Evolutionary conservation across 495 filamentous ascomycete genomes (phyloP), one percentile per base, ranked within the genome.

Genomic region (Symbiotaphrina buchneri): DNA sequence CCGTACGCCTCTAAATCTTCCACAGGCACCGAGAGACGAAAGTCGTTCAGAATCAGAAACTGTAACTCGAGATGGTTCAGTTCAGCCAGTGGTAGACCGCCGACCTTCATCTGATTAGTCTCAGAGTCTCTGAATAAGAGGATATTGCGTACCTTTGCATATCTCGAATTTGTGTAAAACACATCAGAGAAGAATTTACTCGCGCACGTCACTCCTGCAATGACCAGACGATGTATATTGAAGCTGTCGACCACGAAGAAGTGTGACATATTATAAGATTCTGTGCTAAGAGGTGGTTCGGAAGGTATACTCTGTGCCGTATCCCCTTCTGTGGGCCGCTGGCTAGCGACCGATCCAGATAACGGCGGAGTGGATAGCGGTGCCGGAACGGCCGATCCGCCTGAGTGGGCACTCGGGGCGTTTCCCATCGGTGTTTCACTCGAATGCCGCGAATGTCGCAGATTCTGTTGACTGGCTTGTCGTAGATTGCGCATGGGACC

Each of bases 181-280:
- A 95, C 82, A 57, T 99, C 87, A 3, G 84, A 94, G 51, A 99
- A 99, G 61, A 95, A 99, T 55, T 99, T 99, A 65, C 84, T 93
- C 7, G 90, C 85, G 51, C 90, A 95, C 10, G 87, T 95, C 28
- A 99, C 90, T 14, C 84, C 87, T 6, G 87, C 83, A 49, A 99
- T 99, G 27, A 95, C 84, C 32, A 99, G 56, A 18, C 87, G 73
- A 43, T 99, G 87, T 40, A 99, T 99, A 52, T 99, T 99, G 52
- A 87, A 99, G 48, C 85, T 94, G 55, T 99, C 87, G 2, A 95
- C 87, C 28, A 95, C 85, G 45, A 99, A 99, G 43, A 83, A 94
- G 41, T 81, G 69, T 27, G 73, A 63, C 34, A 78, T 53, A 33
- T 56, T 57, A 30, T 73, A 72, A 0, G 64, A 56, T 40, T 71